Evolutionary conservation across 106 monocot species (phyloP).

Genomic region (Dioscorea dumetorum): DNA sequence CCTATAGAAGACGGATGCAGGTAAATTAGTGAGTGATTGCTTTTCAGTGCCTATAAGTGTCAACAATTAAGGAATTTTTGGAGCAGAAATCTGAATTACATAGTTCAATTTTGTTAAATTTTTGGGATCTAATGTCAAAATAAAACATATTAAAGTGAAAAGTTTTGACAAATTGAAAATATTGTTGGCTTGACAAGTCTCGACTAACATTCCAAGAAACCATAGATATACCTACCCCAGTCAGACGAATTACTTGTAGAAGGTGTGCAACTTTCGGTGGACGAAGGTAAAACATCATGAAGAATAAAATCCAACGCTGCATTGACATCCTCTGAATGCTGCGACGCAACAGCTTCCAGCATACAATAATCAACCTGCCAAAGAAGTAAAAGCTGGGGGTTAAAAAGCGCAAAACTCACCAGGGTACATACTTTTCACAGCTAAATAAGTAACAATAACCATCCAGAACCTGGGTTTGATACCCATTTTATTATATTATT

Average conservation of each 20-base stretch:
- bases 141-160: not conserved
- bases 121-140: no score
- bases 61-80: no score
- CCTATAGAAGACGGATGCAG: no score
- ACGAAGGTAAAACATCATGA: slow-evolving; percentile 29
- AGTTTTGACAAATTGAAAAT: no score
- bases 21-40: no score
- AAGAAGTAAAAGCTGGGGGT: not conserved
- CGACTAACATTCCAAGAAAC: no score
- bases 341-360: slow-evolving; percentile 41
- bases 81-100: no score
- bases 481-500: not conserved
- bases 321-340: slow-evolving; percentile 42
- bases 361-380: slow-evolving; percentile 51
- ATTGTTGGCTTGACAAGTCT: no score
- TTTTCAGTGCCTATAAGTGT: no score
- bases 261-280: not conserved
- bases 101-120: no score
- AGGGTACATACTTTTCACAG: not conserved
- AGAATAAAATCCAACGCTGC: slow-evolving; percentile 54
- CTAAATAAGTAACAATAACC: not conserved
- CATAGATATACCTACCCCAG: not conserved
- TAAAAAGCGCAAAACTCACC: not conserved
- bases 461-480: no score
- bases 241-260: not conserved